A percentile compares a stretch with the other conserved stretches of the same genome.
Conservation (phyloP, 164 flowering plant genomes). For the Kalanchoe fedtschenkoi region DNA sequence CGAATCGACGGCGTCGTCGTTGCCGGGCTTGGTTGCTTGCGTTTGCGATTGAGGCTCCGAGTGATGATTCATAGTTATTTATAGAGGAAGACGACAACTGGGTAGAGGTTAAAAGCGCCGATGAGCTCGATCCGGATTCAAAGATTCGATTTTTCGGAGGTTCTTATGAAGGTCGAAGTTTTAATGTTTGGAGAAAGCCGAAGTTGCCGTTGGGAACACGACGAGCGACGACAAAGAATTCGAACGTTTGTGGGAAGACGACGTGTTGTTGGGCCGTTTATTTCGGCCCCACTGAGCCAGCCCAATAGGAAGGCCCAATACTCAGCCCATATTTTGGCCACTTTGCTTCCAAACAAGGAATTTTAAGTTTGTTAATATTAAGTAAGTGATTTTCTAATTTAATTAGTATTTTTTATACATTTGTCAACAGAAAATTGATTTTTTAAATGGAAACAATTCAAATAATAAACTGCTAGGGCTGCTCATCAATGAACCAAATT, state of each 20-base stretch:
- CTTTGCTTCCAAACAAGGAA: too few relatives aligned
- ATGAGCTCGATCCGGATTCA: not conserved
- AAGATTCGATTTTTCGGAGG: not conserved
- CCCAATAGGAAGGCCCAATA: too few relatives aligned
- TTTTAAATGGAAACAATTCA: too few relatives aligned
- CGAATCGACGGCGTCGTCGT: not conserved
- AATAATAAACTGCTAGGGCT: too few relatives aligned
- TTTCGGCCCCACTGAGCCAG: not conserved
- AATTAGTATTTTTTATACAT: too few relatives aligned
- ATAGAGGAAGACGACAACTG: not conserved
- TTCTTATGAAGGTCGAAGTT: not conserved
- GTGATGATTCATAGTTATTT: not conserved
- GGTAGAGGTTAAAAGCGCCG: not conserved
- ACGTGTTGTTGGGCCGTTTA: not conserved
- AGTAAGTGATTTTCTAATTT: too few relatives aligned
- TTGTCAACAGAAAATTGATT: too few relatives aligned
- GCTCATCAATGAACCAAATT: too few relatives aligned
- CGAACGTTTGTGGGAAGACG: not conserved
- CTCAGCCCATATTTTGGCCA: too few relatives aligned
- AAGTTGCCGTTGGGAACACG: not conserved
- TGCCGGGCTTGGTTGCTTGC: not conserved
- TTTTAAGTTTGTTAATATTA: too few relatives aligned
- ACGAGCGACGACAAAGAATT: not conserved
- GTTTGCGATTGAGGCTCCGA: not conserved
- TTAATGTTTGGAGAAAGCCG: not conserved